Base-by-base conservation (phyloP, 768 basidiomycete genomes). In the Mycena belliarum region DNA sequence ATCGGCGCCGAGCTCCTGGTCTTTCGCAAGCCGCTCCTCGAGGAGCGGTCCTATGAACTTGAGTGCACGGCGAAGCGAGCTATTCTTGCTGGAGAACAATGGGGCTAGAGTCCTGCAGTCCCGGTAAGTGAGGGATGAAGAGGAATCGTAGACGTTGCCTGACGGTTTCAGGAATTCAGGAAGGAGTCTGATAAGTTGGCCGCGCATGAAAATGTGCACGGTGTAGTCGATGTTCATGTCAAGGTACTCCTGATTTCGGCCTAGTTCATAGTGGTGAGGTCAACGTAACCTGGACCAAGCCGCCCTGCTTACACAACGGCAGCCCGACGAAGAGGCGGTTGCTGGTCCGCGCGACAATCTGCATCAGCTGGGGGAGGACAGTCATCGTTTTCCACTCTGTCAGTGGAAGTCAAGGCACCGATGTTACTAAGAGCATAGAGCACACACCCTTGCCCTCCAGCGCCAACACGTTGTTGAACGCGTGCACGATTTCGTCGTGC, bases 21-120 rank as follows among this genome's bases (percentile, higher is more conserved):
- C 54, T 43, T 59, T 59, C 18, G 35, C 48, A 38, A 55, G 62
- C 5, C 75, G 66, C n/a, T 75, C 68, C 18, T 70, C 63, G n/a
- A 78, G 68, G 10, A 70, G 51, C 1, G 72, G 72, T 20, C 57
- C 62, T 18, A 76, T 52, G 28, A 63, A 52, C 23, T 59, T 59
- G 21, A 55, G 33, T 6, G 52, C 52, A 10, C 32, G 43, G 24
- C 52, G 52, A 10, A 26, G 6, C 1, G 37, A 14, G 25, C 32
- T 37, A 25, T 29, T 38, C 6, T 45, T 33, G 4, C 24, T 37
- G 16, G 45, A 38, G 37, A 54, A n/a, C 2, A 45, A 20, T 6
- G 38, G 33, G 4, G 12, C 33, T 8, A 46, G n/a, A 26, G 26
- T 46, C 4, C 33, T 54, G 24, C 0, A 28, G 9, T 15, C 16